Base-by-base conservation (phyloP, 176 grass and related monocot species). In the Oryza punctata region DNA sequence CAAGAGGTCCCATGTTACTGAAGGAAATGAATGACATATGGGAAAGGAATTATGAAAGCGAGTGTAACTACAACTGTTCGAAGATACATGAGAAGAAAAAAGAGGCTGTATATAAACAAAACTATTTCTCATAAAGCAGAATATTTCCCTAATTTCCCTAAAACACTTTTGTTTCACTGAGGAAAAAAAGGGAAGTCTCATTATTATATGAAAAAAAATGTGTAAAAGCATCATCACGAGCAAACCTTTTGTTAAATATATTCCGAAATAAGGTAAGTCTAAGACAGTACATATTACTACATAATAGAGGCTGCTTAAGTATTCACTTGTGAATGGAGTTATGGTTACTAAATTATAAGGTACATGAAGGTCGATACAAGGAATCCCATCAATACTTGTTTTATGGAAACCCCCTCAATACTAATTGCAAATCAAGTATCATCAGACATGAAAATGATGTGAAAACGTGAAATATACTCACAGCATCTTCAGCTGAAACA, bases 401-500 rank as follows among this genome's bases (percentile, higher is more conserved):
- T 40, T 40, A 40, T 0, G 40, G 40, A 10, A 85, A 77, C 30
- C 14, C 2, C 25, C 41, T 40, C n/a, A 28, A 16, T 86, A 38
- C 28, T 50, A 7, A 23, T 33, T 47, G n/a, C 19, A 21, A n/a
- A 57, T n/a, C 6, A n/a, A 60, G 30, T 75, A 82, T 80, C 83
- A 60, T 41, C 35, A 80, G 46, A 84, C 0, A 69, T 63, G 8
- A 73, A 73, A 72, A 65, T 0, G 25, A 65, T 47, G 61, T 67
- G 37, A 84, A 86, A 85, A 70, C 23, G 68, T 67, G 37, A 84
- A 86, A 85, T 87, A 77, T 81, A 94, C 89, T 94, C 78, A 94
- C 84, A 75, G 96, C 96, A 90, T 98, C 96, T 94, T 97, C 94
- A 70, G 91, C 77, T 26, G 94, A 97, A 85, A 97, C 82, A 74